A percentile compares a stretch with the other conserved stretches of the same genome.
Evolutionary conservation across 1,284 basidiomycete species (phyloP).

Genomic region (Sanghuangporus sanghuang): DNA sequence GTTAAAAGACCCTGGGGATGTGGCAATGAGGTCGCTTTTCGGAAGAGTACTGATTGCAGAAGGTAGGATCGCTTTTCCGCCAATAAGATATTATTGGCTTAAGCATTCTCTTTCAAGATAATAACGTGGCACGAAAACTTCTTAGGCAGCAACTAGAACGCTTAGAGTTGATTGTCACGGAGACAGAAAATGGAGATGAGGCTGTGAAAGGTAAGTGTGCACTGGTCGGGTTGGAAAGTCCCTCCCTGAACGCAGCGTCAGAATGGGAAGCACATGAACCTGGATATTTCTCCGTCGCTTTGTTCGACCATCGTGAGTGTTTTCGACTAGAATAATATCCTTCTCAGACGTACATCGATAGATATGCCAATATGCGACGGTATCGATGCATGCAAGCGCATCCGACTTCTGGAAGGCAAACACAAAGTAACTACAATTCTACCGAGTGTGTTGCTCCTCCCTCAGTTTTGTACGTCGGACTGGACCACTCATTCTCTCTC

Average conservation of each 20-base stretch:
- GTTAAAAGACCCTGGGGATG: slow-evolving; percentile 39
- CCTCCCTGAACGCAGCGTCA: slow-evolving; percentile 20
- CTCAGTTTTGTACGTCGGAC: neutral
- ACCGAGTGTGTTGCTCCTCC: slow-evolving; percentile 44
- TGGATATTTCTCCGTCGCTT: slow-evolving; percentile 59
- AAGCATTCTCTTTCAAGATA: slow-evolving; percentile 37
- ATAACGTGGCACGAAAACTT: slow-evolving; percentile 60
- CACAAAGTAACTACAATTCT: slow-evolving; percentile 42
- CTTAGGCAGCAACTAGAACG: slow-evolving; percentile 61
- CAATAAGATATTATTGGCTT: neutral
- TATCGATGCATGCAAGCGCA: slow-evolving; percentile 61
- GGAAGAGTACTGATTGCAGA: slow-evolving; percentile 68
- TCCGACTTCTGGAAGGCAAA: slow-evolving; percentile 54
- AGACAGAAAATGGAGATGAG: slow-evolving; percentile 63
- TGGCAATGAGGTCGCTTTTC: slow-evolving; percentile 46
- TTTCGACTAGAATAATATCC: neutral
- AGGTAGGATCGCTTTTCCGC: slow-evolving; percentile 33
- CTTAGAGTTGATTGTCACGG: slow-evolving; percentile 50
- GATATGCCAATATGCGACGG: slow-evolving; percentile 75
- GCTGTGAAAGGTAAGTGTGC: slow-evolving; percentile 44
- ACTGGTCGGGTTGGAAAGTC: neutral
- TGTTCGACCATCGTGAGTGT: slow-evolving; percentile 66
- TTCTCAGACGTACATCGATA: slow-evolving; percentile 23
- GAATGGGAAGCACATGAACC: slow-evolving; percentile 65
- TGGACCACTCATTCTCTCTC: neutral